Conservation (phyloP, 495 filamentous ascomycete species). For the Aspergillus conjunctus region DNA sequence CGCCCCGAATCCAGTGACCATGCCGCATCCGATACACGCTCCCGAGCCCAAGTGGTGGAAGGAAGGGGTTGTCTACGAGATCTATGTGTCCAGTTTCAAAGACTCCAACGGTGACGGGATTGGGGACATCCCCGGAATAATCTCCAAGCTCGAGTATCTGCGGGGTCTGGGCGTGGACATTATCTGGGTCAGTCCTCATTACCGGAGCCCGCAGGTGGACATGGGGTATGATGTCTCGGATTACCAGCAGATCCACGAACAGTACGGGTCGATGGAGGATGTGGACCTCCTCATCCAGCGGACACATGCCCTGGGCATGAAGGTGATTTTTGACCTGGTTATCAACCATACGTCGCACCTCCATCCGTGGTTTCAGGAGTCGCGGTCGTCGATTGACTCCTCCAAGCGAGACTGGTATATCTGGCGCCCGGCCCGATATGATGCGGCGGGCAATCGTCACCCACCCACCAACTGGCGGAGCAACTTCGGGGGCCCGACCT, state of each 20-base stretch:
- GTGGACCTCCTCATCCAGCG: conserved; percentile 61
- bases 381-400: conserved; percentile 56
- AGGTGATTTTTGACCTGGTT: conserved; percentile 72
- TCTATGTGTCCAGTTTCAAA: conserved; percentile 66
- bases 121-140: conserved; percentile 68
- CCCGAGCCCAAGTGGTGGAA: conserved; percentile 59
- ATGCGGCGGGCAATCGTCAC: conserved; percentile 58
- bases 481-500: conserved; percentile 61
- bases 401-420: conserved; percentile 72
- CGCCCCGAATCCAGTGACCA: too few species aligned
- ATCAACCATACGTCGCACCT: conserved; percentile 75
- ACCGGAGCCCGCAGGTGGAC: conserved; percentile 62
- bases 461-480: conserved; percentile 74
- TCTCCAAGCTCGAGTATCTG: conserved; percentile 65
- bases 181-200: conserved; percentile 69
- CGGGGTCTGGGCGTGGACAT: conserved; percentile 62
- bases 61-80: conserved; percentile 63
- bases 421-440: conserved; percentile 63
- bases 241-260: conserved; percentile 60
- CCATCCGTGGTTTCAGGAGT: conserved; percentile 73
- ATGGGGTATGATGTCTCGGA: conserved; percentile 68
- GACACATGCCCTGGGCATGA: conserved; percentile 60
- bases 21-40: too few species aligned
- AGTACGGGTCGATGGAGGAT: conserved; percentile 64
- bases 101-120: conserved; percentile 68